Evolutionary conservation across 73 alveolate genomes (phyloP).

Genomic region (Blepharisma japonicum): DNA sequence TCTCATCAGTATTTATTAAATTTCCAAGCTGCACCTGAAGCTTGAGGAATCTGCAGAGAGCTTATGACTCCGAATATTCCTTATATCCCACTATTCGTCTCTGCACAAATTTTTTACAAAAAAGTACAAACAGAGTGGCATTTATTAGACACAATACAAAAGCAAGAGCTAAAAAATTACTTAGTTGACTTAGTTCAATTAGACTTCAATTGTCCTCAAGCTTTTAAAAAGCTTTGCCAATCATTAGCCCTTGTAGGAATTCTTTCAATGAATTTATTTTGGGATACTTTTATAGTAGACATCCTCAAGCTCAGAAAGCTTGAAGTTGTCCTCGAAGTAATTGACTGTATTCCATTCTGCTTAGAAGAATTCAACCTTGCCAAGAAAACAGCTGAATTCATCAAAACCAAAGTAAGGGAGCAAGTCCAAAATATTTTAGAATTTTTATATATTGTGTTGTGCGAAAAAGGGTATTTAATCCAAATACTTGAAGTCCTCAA

Average conservation of each 20-base stretch:
- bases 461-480: not conserved
- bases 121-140: conserved; percentile 4
- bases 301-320: not conserved
- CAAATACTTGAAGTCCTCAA: not conserved
- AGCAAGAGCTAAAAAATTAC: conserved; percentile 8
- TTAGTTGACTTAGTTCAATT: not conserved
- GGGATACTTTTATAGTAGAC: conserved; percentile 16
- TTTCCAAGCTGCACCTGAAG: conserved; percentile 25
- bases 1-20: not conserved
- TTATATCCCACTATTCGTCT: not conserved
- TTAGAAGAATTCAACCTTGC: conserved; percentile 6
- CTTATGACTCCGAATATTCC: conserved; percentile 2
- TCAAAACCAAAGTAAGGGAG: conserved; percentile 19
- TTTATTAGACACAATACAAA: not conserved
- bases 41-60: conserved; percentile 11
- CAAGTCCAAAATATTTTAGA: not conserved
- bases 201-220: not conserved
- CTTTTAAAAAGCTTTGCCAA: not conserved
- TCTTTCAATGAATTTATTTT: not conserved
- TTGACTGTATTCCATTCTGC: conserved; percentile 24
- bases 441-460: not conserved
- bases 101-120: conserved; percentile 7
- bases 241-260: conserved; percentile 16
- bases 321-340: conserved; percentile 6
- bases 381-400: conserved; percentile 2